A percentile compares a stretch with the other conserved stretches of the same genome.
These are phyloP conservation scores for Heracleum sosnowskyi DNA, from an alignment of 129 eudicot species.

Conservation along the genomic window DNA sequence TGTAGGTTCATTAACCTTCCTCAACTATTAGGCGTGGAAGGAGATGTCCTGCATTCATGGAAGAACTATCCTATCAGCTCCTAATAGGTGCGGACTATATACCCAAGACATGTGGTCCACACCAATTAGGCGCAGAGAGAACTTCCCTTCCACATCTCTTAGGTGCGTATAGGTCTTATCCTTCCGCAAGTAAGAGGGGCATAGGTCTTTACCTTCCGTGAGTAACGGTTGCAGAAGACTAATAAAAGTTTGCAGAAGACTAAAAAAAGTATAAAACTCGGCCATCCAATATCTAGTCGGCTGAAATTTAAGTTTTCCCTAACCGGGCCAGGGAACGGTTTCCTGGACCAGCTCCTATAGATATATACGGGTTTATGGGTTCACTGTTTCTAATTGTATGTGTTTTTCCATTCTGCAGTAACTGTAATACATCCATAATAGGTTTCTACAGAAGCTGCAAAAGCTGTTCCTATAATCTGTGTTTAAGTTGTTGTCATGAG, in stretches of 20 bases:
- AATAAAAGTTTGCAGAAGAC: neutral
- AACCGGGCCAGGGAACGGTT: neutral
- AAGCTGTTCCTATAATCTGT: conserved; percentile 74
- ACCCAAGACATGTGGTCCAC: neutral
- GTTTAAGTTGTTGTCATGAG: conserved; percentile 72
- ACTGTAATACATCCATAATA: conserved; percentile 60
- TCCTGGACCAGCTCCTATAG: neutral
- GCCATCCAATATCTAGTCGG: neutral
- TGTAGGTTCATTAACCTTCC: neutral
- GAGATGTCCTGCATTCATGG: neutral
- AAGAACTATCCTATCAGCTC: neutral
- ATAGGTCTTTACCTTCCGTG: too few species aligned
- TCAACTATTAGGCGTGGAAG: neutral
- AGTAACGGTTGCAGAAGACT: too few species aligned
- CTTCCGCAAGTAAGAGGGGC: neutral
- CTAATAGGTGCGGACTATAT: neutral
- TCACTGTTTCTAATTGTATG: neutral
- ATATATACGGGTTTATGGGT: neutral
- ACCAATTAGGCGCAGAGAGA: neutral
- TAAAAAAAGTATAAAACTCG: neutral
- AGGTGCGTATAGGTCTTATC: neutral
- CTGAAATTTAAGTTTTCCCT: neutral
- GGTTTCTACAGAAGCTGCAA: conserved; percentile 86
- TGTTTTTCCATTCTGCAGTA: conserved; percentile 33
- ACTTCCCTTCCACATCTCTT: neutral